Evolutionary conservation across 441 rosid genomes (phyloP).

Genomic region (Aleurites moluccanus): DNA sequence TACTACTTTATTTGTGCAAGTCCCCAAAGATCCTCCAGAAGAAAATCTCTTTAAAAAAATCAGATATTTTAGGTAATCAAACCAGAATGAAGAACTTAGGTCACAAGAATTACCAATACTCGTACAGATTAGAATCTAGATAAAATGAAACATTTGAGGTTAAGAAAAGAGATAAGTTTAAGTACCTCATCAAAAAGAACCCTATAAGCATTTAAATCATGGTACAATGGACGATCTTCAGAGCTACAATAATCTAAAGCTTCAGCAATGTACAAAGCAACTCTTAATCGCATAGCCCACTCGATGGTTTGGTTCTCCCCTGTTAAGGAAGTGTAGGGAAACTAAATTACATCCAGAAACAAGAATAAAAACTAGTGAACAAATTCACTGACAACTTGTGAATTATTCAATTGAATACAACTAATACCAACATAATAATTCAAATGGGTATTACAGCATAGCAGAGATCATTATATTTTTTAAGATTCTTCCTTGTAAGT

Average conservation of each 20-base stretch:
- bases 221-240: conserved; percentile 83
- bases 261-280: conserved; percentile 83
- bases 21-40: too few species aligned
- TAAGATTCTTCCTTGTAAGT: not conserved
- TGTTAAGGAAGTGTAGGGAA: conserved; percentile 32
- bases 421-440: not conserved
- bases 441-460: not conserved
- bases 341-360: conserved; percentile 5
- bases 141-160: not conserved
- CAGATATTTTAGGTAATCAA: too few species aligned
- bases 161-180: not conserved
- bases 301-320: conserved; percentile 97
- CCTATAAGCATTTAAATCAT: conserved; percentile 91
- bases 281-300: conserved; percentile 96
- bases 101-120: too few species aligned
- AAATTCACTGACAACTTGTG: not conserved
- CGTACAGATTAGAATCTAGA: too few species aligned
- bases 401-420: not conserved
- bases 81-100: too few species aligned
- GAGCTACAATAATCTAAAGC: conserved; percentile 85
- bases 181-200: conserved; percentile 96
- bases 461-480: not conserved
- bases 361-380: not conserved
- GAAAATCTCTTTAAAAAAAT: too few species aligned
- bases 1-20: conserved; percentile 18